Conservation (phyloP, 148 eudicot genomes). For the Rhododendron griersonianum region DNA sequence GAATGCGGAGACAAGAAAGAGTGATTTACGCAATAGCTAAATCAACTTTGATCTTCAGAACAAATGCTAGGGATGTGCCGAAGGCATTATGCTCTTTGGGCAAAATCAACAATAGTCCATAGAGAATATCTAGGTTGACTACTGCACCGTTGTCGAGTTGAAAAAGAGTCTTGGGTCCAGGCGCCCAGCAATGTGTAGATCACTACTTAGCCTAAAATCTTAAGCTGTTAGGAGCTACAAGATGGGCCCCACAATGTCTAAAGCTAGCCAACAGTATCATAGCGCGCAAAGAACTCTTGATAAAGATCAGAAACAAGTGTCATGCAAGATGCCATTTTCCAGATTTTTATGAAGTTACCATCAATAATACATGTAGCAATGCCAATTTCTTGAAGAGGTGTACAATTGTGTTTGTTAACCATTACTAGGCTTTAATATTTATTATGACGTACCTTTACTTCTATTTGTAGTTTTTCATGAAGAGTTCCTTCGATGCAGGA, state of each 20-base stretch:
- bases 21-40: not conserved
- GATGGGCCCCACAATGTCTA: not conserved
- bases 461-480: not conserved
- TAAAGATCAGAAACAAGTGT: not conserved
- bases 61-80: not conserved
- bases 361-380: not conserved
- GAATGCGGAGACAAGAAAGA: not conserved
- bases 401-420: not conserved
- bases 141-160: not conserved
- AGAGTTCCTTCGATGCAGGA: constrained; percentile 47
- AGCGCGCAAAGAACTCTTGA: not conserved
- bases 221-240: not conserved
- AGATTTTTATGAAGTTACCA: not conserved
- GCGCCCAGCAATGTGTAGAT: too few relatives aligned
- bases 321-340: not conserved
- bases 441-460: not conserved
- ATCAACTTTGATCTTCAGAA: not conserved
- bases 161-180: not conserved
- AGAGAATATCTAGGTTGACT: not conserved
- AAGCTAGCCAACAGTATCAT: not conserved
- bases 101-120: not conserved
- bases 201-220: not conserved
- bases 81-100: not conserved
- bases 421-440: not conserved
- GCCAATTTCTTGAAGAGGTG: not conserved